Base-by-base conservation (phyloP, 1,139 yeast species). In the Pneumocystis sp. region DNA sequence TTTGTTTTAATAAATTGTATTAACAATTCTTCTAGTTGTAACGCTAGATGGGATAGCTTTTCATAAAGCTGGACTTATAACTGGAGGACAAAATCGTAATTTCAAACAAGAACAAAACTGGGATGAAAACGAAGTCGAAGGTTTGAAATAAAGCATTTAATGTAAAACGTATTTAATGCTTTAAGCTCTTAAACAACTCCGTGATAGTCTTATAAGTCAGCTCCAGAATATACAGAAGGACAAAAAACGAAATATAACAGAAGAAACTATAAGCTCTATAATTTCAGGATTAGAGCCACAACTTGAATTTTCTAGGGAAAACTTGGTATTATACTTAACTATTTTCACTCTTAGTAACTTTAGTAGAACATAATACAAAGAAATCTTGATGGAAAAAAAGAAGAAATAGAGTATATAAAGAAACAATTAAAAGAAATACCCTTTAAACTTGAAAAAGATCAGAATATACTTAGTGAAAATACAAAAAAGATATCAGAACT, bases 11-110 rank as follows among this genome's bases (percentile, higher is more conserved):
- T 42, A 25, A 15, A 50, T 50, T 50, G 25, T 50, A 50, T 3
- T 19, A 15, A 25, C 21, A 25, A 25, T 25, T 12, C 34, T 34
- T 35, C 17, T 29, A 67, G 80, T 88, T 62, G 96, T 91, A 1
- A 83, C 96, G 0, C 72, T 89, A 10, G 90, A 89, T 64, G 98
- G 98, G 0, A 83, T 95, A 0, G 79, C 90, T 44, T 87, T 93
- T 65, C 93, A 89, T 73, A 84, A 83, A 71, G 85, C 93, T 12
- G 96, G 96, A 8, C 79, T 90, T 62, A 89, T 93, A 95, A 87
- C 97, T 17, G 97, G 97, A 75, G 97, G 97, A 69, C 65, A 70
- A 19, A 66, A 65, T 60, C 66, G 64, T 50, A 63, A 64, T 31
- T 73, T 66, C 19, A 35, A 50, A 5, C 63, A 65, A 35, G 63